These are phyloP conservation scores for Diaporthe aspalathi DNA, from an alignment of 2,329 filamentous ascomycete species.

Conservation along the genomic window DNA sequence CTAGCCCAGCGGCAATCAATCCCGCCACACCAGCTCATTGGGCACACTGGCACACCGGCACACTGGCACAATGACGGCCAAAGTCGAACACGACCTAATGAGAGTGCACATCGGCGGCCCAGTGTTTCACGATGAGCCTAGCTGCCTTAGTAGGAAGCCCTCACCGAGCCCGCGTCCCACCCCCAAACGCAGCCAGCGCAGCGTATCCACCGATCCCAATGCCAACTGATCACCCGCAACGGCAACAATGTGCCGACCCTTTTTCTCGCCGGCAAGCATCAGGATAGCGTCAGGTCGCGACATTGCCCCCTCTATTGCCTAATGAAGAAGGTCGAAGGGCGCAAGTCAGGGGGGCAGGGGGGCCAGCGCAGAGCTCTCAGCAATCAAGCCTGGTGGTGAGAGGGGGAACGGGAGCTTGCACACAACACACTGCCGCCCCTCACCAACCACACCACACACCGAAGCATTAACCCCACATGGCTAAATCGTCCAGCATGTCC, in stretches of 20 bases:
- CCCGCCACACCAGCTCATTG: background rate
- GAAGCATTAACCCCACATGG: constrained; percentile 1
- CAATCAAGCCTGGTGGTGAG: background rate
- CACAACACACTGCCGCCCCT: background rate
- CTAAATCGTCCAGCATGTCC: background rate
- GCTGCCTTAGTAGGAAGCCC: constrained; percentile 22
- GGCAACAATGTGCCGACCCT: background rate
- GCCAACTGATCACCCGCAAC: background rate
- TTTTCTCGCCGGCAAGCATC: constrained; percentile 6
- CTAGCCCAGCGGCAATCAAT: background rate
- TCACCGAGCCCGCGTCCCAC: background rate
- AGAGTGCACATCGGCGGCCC: background rate
- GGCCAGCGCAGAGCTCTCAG: background rate
- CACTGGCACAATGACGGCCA: background rate
- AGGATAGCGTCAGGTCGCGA: constrained; percentile 4
- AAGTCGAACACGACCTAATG: background rate
- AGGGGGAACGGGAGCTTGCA: background rate
- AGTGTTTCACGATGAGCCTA: constrained; percentile 18
- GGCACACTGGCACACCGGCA: too few species aligned
- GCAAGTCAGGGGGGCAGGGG: background rate
- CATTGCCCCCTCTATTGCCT: background rate
- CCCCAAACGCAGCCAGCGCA: background rate
- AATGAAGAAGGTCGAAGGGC: background rate
- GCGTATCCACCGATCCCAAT: background rate
- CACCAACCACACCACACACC: background rate